These are phyloP conservation scores for Rhodotorula sp. DNA, from an alignment of 1,284 basidiomycete species.

Conservation along the genomic window DNA sequence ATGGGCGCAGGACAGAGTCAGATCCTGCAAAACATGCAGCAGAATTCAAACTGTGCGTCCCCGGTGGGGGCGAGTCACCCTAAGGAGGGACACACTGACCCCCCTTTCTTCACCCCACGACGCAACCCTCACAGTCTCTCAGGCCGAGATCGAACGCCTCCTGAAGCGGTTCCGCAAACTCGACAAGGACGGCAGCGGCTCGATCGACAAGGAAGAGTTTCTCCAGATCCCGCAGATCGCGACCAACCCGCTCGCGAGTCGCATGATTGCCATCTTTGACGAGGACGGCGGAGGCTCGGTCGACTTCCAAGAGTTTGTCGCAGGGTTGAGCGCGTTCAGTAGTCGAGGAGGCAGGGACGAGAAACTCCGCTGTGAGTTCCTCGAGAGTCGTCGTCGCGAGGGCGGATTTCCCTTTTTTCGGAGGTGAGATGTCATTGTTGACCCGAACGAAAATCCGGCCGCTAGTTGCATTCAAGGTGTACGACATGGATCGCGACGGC, in stretches of 20 bases:
- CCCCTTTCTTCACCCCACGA: background rate
- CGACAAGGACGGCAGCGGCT: slow-evolving; percentile 95
- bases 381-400: too few relatives aligned
- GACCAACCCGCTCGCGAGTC: slow-evolving; percentile 90
- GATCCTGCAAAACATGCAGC: slow-evolving; percentile 91
- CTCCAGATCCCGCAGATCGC: slow-evolving; percentile 98
- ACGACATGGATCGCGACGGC: slow-evolving; percentile 96
- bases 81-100: too few relatives aligned
- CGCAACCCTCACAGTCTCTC: slow-evolving; percentile 65
- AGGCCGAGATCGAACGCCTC: slow-evolving; percentile 82
- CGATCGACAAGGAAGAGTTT: slow-evolving; percentile 98
- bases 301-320: slow-evolving; percentile 98
- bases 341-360: slow-evolving; percentile 93
- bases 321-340: slow-evolving; percentile 93
- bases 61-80: too few relatives aligned
- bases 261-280: slow-evolving; percentile 99
- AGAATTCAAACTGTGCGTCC: slow-evolving; percentile 82
- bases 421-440: background rate
- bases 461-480: slow-evolving; percentile 94
- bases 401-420: background rate
- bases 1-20: slow-evolving; percentile 67
- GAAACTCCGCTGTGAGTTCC: slow-evolving; percentile 79
- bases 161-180: slow-evolving; percentile 99
- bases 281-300: slow-evolving; percentile 98
- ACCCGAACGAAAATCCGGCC: background rate